Evolutionary conservation across 495 filamentous ascomycete genomes (phyloP), one percentile per base, ranked within the genome.

Genomic region (Xylaria cubensis): DNA sequence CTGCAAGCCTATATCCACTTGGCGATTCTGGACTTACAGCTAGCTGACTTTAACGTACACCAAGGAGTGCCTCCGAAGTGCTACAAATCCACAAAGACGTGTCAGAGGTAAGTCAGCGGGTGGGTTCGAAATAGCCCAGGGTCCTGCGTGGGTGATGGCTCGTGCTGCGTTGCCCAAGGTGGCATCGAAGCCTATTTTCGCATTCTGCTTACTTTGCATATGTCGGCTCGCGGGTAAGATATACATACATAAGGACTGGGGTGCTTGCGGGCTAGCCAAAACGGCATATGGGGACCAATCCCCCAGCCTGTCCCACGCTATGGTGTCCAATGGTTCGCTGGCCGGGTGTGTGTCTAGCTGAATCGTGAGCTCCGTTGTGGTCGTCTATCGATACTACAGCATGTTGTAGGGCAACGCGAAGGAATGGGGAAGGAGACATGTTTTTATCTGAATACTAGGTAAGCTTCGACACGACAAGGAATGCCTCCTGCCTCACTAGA

Each of bases 121-220:
- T 64, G 69, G 48, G 59, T 64, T 67, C 36, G 17, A 10, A 53
- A 19, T 48, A 70, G 7, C 58, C 50, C 29, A 61, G 67, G 55
- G 41, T 39, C 46, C 29, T 32, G 29, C 46, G 46, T 53, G 24
- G 65, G 65, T 48, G 12, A 58, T 66, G 61, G 61, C 51, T 66
- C 32, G 39, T 67, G 70, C 69, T 65, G 46, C 15, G 34, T 58
- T 58, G 48, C 70, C 62, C 63, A 67, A 66, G 50, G 70, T 64
- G 53, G 70, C 19, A 59, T 46, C 62, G 46, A 48, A 66, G 50
- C 70, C 70, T 67, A 71, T 71, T 56, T 71, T 66, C 62, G 32
- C 62, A 29, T 32, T 42, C 70, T 72, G 70, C 70, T 72, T 72
- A 72, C 70, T 72, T 72, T 61, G 70, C 70, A 72, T 72, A 67